Percentiles rank a stretch among this genome's conserved stretches.
Conservation (phyloP, 192 early-diverging fungal genomes). For the Paraglomus brasilianum region DNA sequence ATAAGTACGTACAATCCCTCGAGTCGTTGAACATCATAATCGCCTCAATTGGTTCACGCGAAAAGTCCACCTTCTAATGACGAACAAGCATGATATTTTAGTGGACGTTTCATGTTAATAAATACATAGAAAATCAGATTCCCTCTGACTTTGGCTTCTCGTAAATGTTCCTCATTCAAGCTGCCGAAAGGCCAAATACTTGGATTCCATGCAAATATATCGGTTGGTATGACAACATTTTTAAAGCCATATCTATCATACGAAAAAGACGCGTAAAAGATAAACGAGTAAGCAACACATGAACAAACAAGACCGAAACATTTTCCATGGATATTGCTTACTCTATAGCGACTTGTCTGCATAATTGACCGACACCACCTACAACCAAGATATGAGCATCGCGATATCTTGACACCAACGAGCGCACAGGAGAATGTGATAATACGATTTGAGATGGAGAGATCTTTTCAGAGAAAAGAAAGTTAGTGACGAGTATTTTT, state of each 20-base stretch:
- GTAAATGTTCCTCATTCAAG: conserved; percentile 25
- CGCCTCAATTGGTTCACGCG: conserved; percentile 57
- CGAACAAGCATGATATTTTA: conserved; percentile 1
- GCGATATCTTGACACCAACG: conserved; percentile 58
- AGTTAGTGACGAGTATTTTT: too few relatives aligned
- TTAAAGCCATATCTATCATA: conserved; percentile 64
- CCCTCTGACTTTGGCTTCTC: conserved; percentile 28
- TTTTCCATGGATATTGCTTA: conserved; percentile 59
- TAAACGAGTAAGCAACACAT: neutral
- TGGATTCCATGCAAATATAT: conserved; percentile 63
- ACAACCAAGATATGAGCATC: conserved; percentile 70
- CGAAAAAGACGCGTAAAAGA: neutral
- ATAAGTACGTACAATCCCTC: conserved; percentile 56
- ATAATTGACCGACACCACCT: conserved; percentile 60
- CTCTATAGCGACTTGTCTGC: conserved; percentile 59
- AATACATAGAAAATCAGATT: neutral
- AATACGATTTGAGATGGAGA: conserved; percentile 67
- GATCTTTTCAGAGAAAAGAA: conserved; percentile 42
- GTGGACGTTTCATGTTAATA: neutral
- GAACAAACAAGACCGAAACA: conserved; percentile 7
- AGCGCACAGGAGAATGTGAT: conserved; percentile 85
- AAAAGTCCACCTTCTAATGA: conserved; percentile 38
- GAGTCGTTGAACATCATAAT: conserved; percentile 89
- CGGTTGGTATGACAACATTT: conserved; percentile 63
- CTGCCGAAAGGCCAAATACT: conserved; percentile 67